A percentile compares a stretch with the other conserved stretches of the same genome.
These are phyloP conservation scores for Trypanosoma platydactyli DNA, from an alignment of 208 protist genomes.

Conservation along the genomic window DNA sequence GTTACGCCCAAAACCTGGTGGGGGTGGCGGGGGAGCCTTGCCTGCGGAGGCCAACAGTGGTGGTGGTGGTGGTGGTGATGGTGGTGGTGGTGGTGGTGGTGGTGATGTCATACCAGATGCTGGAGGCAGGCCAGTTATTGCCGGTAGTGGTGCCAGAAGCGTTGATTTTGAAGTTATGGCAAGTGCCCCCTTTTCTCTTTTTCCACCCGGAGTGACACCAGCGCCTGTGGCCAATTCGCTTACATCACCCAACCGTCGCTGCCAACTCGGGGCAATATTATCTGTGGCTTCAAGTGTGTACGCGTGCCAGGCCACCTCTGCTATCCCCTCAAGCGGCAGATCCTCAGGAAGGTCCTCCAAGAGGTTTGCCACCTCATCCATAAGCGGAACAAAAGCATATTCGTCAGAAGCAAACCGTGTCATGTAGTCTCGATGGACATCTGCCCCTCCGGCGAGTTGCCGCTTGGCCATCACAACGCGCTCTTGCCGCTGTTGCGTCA, in stretches of 20 bases:
- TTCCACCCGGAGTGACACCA: not conserved
- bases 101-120: not conserved
- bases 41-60: too few relatives aligned
- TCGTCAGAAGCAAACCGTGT: conserved; percentile 32
- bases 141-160: not conserved
- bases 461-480: conserved; percentile 22
- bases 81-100: not conserved
- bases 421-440: conserved; percentile 39
- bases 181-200: conserved; percentile 13
- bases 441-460: conserved; percentile 17
- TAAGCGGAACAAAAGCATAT: conserved; percentile 34
- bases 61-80: not conserved
- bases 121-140: not conserved
- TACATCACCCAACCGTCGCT: conserved; percentile 24
- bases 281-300: conserved; percentile 30
- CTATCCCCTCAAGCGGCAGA: conserved; percentile 45
- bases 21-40: too few relatives aligned
- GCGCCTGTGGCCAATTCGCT: conserved; percentile 16
- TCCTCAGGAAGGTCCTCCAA: conserved; percentile 54
- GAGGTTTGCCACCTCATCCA: conserved; percentile 38
- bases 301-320: conserved; percentile 32
- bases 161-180: conserved; percentile 17
- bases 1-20: not conserved
- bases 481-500: conserved; percentile 30
- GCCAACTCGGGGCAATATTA: conserved; percentile 39